These are phyloP conservation scores for Gloeostereum incarnatum DNA, from an alignment of 768 basidiomycete genomes.

Conservation along the genomic window DNA sequence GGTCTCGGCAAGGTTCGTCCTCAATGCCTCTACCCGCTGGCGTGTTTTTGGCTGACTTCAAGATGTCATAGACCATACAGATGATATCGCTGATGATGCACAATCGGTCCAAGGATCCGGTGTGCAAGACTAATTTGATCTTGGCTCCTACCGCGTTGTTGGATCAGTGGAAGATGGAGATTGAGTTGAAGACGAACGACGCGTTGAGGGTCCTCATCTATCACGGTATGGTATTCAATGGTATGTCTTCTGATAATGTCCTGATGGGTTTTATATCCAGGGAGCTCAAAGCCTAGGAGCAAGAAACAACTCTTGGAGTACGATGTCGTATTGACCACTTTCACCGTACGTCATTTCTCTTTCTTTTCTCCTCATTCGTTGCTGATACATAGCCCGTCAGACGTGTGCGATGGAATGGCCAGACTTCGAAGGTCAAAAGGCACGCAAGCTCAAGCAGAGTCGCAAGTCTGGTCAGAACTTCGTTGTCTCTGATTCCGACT, in stretches of 20 bases:
- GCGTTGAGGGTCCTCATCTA: constrained; percentile 47
- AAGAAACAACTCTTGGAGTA: constrained; percentile 40
- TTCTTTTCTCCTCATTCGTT: not conserved
- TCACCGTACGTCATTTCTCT: constrained; percentile 20
- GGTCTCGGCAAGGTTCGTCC: constrained; percentile 47
- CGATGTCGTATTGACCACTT: constrained; percentile 58
- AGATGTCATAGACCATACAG: constrained; percentile 32
- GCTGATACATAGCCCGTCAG: constrained; percentile 16
- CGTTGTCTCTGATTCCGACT: constrained; percentile 26
- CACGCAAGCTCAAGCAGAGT: constrained; percentile 21
- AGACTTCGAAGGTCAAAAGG: constrained; percentile 38
- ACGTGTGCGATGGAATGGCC: constrained; percentile 54
- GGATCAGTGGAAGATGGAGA: constrained; percentile 57
- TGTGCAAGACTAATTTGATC: constrained; percentile 57
- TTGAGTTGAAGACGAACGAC: constrained; percentile 45
- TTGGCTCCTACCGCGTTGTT: constrained; percentile 58
- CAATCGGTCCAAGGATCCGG: constrained; percentile 39
- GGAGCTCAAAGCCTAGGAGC: constrained; percentile 34
- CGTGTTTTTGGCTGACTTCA: not conserved
- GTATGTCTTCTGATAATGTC: not conserved
- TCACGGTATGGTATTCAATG: constrained; percentile 31
- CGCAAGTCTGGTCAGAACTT: constrained; percentile 17
- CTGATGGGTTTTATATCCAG: constrained; percentile 16
- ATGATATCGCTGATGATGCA: constrained; percentile 52
- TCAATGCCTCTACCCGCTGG: constrained; percentile 3